These are phyloP conservation scores for Lactarius indigo DNA, from an alignment of 768 basidiomycete species.

Conservation along the genomic window DNA sequence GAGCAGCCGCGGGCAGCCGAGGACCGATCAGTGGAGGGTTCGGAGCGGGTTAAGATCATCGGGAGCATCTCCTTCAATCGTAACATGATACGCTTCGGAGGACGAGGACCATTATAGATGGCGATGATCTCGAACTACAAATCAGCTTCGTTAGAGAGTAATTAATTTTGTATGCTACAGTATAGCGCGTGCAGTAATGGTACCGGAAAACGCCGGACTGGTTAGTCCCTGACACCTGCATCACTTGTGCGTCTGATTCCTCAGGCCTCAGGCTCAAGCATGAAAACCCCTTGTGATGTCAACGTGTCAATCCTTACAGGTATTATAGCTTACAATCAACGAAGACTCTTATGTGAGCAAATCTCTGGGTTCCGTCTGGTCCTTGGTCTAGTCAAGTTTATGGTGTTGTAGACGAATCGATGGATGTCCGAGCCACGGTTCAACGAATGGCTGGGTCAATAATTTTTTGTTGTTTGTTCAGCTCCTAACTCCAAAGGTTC, in stretches of 20 bases:
- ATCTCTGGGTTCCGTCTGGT: neutral
- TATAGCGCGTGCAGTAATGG: neutral
- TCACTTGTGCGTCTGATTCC: no score
- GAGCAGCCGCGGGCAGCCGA: neutral
- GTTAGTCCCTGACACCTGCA: no score
- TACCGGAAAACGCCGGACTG: neutral
- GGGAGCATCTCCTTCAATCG: neutral
- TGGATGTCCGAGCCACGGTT: no score
- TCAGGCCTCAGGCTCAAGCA: no score
- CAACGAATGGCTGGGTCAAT: no score
- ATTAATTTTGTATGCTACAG: neutral
- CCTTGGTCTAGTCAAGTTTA: neutral
- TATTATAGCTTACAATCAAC: no score
- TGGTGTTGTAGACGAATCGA: no score
- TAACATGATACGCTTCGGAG: neutral
- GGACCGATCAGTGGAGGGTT: neutral
- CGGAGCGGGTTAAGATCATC: neutral
- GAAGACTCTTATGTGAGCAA: neutral
- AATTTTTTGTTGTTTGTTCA: neutral
- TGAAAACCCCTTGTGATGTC: neutral
- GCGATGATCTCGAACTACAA: neutral
- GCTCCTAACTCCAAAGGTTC: neutral
- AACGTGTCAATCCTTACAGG: neutral
- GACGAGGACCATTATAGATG: neutral
- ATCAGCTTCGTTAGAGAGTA: neutral